These are phyloP conservation scores for Metschnikowia matae DNA, from an alignment of 805 yeast species.

Conservation along the genomic window DNA sequence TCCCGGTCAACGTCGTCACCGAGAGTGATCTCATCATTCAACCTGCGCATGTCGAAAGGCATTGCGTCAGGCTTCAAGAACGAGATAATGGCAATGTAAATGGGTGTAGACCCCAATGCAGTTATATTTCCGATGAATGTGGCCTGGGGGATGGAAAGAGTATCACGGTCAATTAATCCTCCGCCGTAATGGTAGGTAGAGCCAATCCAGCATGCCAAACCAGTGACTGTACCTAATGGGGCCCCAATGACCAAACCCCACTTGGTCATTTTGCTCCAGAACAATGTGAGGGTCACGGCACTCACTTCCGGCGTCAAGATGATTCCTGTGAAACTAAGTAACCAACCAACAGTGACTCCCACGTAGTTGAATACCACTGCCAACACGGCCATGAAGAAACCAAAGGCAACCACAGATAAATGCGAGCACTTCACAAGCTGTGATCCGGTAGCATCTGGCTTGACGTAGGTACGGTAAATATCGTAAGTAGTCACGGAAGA, in stretches of 20 bases:
- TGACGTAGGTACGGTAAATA: slow-evolving; percentile 36
- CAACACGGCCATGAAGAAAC: slow-evolving; percentile 34
- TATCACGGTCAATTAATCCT: slow-evolving; percentile 4
- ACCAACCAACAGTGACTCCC: slow-evolving; percentile 41
- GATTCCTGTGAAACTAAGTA: slow-evolving; percentile 38
- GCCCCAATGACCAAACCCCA: slow-evolving; percentile 18
- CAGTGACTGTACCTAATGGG: slow-evolving; percentile 21
- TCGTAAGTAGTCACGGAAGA: slow-evolving; percentile 39
- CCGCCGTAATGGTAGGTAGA: slow-evolving; percentile 5
- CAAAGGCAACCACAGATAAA: slow-evolving; percentile 35
- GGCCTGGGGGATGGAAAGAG: slow-evolving; percentile 5
- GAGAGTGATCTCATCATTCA: slow-evolving; percentile 13
- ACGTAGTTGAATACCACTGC: slow-evolving; percentile 38
- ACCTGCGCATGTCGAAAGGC: slow-evolving; percentile 23
- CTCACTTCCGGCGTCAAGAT: slow-evolving; percentile 35
- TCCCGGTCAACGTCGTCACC: slow-evolving; percentile 34
- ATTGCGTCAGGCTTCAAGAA: slow-evolving; percentile 13
- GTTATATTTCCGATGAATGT: slow-evolving; percentile 8
- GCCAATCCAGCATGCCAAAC: slow-evolving; percentile 22
- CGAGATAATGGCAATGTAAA: slow-evolving; percentile 23
- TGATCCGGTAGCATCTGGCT: slow-evolving; percentile 36
- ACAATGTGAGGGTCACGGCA: slow-evolving; percentile 31
- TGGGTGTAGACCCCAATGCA: slow-evolving; percentile 9
- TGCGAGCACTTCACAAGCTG: slow-evolving; percentile 34
- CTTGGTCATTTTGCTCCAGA: slow-evolving; percentile 30